phyloP scores from a whole-genome alignment of 257 asterid genomes.

The Cynanchum wilfordii region DNA sequence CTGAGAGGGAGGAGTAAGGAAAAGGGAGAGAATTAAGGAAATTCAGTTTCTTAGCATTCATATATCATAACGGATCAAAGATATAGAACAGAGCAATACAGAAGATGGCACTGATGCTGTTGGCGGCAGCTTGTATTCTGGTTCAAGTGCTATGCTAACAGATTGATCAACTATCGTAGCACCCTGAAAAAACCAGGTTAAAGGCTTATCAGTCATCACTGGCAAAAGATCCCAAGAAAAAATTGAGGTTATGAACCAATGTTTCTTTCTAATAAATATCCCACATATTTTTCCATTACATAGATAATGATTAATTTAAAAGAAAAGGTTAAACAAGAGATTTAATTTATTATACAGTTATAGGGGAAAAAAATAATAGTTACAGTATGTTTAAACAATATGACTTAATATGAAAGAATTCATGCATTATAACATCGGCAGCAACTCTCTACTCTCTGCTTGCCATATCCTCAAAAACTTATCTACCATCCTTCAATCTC shows the following conservation, averaged over 20 bases:
- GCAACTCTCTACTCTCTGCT: slow-evolving; percentile 69
- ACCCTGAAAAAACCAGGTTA: slow-evolving; percentile 16
- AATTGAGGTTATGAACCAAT: background rate
- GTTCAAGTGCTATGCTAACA: slow-evolving; percentile 21
- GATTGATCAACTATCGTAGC: slow-evolving; percentile 29
- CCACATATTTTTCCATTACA: background rate
- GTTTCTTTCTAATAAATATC: background rate
- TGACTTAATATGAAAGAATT: too few species aligned
- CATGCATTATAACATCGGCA: slow-evolving; percentile 26
- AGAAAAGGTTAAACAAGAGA: too few species aligned
- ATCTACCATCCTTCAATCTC: slow-evolving; percentile 58
- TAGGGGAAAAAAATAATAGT: too few species aligned
- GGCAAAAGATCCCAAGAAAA: background rate
- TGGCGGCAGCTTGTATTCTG: slow-evolving; percentile 21
- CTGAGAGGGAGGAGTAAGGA: background rate
- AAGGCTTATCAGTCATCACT: background rate
- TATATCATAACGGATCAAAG: background rate
- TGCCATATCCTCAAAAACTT: slow-evolving; percentile 76
- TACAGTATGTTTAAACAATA: too few species aligned
- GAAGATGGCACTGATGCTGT: slow-evolving; percentile 10
- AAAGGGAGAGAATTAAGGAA: background rate
- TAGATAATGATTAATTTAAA: too few species aligned
- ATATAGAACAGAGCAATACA: slow-evolving; percentile 7
- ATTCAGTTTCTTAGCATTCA: too few species aligned
- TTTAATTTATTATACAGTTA: too few species aligned